Evolutionary conservation across 345 rosid genomes (phyloP).

Genomic region (Cardamine chenopodiifolia): DNA sequence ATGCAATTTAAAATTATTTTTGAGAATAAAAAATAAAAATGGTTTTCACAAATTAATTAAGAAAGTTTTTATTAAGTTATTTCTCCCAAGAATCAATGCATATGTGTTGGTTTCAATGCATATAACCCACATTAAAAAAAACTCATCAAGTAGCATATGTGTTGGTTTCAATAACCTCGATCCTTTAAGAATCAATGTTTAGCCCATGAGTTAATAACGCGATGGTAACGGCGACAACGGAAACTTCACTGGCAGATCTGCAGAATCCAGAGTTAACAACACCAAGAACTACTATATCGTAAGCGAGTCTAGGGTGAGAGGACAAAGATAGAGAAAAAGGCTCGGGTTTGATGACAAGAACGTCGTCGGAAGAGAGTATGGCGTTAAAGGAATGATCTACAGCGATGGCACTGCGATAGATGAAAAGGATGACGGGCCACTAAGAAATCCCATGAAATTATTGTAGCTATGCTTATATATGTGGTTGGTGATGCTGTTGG

Average conservation of each 20-base stretch:
- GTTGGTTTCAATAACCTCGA: slow-evolving; percentile 92
- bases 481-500: slow-evolving; percentile 52
- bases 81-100: too few species aligned
- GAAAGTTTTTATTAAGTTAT: too few species aligned
- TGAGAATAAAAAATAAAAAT: too few species aligned
- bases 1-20: too few species aligned
- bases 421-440: slow-evolving; percentile 39
- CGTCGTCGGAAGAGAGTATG: slow-evolving; percentile 46
- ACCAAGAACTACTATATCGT: slow-evolving; percentile 34
- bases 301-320: slow-evolving; percentile 47
- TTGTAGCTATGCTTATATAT: slow-evolving; percentile 53
- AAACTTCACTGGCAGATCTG: slow-evolving; percentile 34
- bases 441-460: slow-evolving; percentile 51
- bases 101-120: too few species aligned
- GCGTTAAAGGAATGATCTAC: slow-evolving; percentile 47
- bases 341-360: slow-evolving; percentile 58
- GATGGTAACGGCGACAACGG: slow-evolving; percentile 44
- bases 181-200: slow-evolving; percentile 73
- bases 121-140: slow-evolving; percentile 70
- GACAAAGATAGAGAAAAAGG: slow-evolving; percentile 73
- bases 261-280: slow-evolving; percentile 31
- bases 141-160: slow-evolving; percentile 78
- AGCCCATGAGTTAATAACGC: slow-evolving; percentile 73
- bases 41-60: too few species aligned
- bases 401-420: slow-evolving; percentile 32